phyloP scores from a whole-genome alignment of 108 stramenopile genomes.

The Nitzschia sp. region DNA sequence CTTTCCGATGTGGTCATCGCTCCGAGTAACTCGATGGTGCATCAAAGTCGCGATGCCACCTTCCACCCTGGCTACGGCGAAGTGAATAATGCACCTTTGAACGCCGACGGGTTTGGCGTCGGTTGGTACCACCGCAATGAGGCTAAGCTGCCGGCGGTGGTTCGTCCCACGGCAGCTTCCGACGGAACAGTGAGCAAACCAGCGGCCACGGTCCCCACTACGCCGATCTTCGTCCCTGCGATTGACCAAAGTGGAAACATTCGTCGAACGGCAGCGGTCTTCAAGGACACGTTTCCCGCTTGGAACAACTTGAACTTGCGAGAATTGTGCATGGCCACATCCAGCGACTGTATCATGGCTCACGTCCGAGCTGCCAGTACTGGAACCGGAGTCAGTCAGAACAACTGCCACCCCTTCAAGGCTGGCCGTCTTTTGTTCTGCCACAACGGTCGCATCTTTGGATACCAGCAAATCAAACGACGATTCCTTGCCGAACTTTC shows the following conservation, averaged over 20 bases:
- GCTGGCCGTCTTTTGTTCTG: constrained; percentile 32
- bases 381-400: constrained; percentile 5
- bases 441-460: constrained; percentile 26
- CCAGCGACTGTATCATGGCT: constrained; percentile 18
- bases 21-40: constrained; percentile 22
- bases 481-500: constrained; percentile 17
- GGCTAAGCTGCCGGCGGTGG: not conserved
- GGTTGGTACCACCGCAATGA: constrained; percentile 21
- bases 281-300: constrained; percentile 24
- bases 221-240: not conserved
- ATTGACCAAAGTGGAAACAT: not conserved
- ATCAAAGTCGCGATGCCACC: constrained; percentile 24
- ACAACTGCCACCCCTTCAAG: constrained; percentile 30
- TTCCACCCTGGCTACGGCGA: constrained; percentile 23
- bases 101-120: constrained; percentile 33
- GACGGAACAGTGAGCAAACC: constrained; percentile 3
- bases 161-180: not conserved
- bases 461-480: constrained; percentile 18
- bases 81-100: constrained; percentile 8
- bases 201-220: not conserved
- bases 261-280: constrained; percentile 14
- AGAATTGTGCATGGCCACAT: constrained; percentile 19
- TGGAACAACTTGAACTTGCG: constrained; percentile 26
- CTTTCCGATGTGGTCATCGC: constrained; percentile 18
- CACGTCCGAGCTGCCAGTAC: constrained; percentile 27